These are phyloP conservation scores for Fragaria vesca DNA, from an alignment of 306 rosid species.

Conservation along the genomic window DNA sequence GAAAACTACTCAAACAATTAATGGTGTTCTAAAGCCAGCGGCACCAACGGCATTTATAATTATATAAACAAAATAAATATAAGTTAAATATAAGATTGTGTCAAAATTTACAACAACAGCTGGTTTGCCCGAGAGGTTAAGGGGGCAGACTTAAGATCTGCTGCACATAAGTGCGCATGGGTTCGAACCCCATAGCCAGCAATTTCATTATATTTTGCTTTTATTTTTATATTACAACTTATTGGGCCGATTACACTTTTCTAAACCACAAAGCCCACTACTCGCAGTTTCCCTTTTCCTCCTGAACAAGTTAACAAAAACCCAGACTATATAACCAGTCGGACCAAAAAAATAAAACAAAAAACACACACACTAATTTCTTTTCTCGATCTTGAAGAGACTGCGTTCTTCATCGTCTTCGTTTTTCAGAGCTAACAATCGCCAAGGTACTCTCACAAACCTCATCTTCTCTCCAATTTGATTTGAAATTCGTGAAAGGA, in stretches of 20 bases:
- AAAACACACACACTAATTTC: neutral
- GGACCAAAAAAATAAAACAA: neutral
- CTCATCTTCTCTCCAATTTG: neutral
- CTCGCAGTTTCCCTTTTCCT: neutral
- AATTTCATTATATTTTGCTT: neutral
- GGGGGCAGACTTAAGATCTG: conserved; percentile 39
- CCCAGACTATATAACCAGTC: neutral
- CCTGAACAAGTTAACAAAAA: conserved; percentile 6
- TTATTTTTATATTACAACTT: too few species aligned
- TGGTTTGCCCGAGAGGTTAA: conserved; percentile 34
- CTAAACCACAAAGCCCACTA: neutral
- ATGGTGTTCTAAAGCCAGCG: neutral
- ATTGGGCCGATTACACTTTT: neutral
- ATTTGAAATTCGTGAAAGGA: neutral
- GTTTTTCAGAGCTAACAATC: neutral
- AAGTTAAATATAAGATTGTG: neutral
- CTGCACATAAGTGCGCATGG: conserved; percentile 45
- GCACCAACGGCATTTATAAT: neutral
- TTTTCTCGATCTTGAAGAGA: conserved; percentile 11
- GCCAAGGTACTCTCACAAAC: conserved; percentile 14
- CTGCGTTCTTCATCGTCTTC: conserved; percentile 16
- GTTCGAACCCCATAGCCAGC: conserved; percentile 44
- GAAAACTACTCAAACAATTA: conserved; percentile 14
- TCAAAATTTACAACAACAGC: neutral
- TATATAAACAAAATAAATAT: too few species aligned